Evolutionary conservation across 2,329 filamentous ascomycete genomes (phyloP).

Genomic region (Fusarium siculi): DNA sequence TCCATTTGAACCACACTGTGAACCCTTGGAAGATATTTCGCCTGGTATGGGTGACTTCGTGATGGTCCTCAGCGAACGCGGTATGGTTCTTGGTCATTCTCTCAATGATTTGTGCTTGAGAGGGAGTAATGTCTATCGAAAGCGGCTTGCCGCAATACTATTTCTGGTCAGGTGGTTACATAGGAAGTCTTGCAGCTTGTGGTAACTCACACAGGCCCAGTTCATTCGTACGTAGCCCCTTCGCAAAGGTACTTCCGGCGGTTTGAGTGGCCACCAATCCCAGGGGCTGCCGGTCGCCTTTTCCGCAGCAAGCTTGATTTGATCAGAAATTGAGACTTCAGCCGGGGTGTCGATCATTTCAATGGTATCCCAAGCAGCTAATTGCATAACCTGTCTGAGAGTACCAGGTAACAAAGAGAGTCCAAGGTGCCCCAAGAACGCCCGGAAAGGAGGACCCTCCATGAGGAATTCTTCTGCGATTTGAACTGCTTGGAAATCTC

Average conservation of each 20-base stretch:
- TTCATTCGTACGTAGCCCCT: neutral
- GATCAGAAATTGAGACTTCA: neutral
- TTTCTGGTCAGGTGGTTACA: neutral
- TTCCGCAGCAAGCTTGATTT: neutral
- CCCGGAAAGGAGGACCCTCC: neutral
- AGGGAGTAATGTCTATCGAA: neutral
- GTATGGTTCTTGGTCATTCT: neutral
- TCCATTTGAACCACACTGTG: neutral
- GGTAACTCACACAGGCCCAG: conserved; percentile 1
- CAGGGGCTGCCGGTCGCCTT: neutral
- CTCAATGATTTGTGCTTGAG: neutral
- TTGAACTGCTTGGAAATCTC: neutral
- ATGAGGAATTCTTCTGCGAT: neutral
- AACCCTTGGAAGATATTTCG: neutral
- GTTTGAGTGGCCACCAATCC: conserved; percentile 3
- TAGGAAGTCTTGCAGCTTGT: no score
- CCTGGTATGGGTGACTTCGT: neutral
- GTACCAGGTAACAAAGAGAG: conserved; percentile 1
- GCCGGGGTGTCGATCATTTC: neutral
- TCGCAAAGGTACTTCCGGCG: neutral
- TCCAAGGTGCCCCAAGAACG: neutral
- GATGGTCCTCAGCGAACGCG: neutral
- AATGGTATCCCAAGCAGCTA: neutral
- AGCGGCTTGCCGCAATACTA: conserved; percentile 1
- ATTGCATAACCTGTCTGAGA: neutral